Conservation (phyloP, 2,329 filamentous ascomycete genomes). For the Xylaria digitata region DNA sequence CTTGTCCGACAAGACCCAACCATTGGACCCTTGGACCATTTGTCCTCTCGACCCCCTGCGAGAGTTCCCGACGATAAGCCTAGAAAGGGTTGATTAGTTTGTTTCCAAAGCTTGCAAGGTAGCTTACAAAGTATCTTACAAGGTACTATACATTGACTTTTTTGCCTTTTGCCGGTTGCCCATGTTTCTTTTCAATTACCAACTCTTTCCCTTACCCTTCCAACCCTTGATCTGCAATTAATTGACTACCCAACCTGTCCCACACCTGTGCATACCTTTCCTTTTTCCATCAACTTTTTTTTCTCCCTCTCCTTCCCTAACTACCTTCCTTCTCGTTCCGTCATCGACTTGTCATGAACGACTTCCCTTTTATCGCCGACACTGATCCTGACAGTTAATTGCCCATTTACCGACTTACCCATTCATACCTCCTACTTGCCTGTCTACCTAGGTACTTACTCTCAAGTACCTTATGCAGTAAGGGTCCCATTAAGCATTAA, state of each 20-base stretch:
- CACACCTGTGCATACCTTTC: slow-evolving; percentile 31
- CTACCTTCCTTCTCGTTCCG: slow-evolving; percentile 11
- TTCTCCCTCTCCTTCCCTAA: slow-evolving; percentile 14
- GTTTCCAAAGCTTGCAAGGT: slow-evolving; percentile 10
- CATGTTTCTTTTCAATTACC: slow-evolving; percentile 38
- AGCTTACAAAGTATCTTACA: slow-evolving; percentile 23
- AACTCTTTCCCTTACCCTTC: slow-evolving; percentile 35
- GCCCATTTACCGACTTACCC: no score
- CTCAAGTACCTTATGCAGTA: background rate
- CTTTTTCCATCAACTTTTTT: slow-evolving; percentile 33
- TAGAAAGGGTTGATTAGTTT: slow-evolving; percentile 35
- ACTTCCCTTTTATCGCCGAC: slow-evolving; percentile 8
- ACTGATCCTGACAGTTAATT: slow-evolving; percentile 12
- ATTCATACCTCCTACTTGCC: no score
- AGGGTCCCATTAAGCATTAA: slow-evolving; percentile 9
- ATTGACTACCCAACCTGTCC: slow-evolving; percentile 39
- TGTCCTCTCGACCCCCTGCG: slow-evolving; percentile 29
- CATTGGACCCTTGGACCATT: slow-evolving; percentile 18
- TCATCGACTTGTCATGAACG: slow-evolving; percentile 4
- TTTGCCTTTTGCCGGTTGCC: slow-evolving; percentile 38
- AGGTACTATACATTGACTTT: slow-evolving; percentile 31
- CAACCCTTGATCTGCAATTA: slow-evolving; percentile 36
- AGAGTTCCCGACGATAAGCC: slow-evolving; percentile 40
- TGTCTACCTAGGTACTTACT: no score
- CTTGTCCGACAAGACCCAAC: slow-evolving; percentile 23